phyloP scores from a whole-genome alignment of 2,329 filamentous ascomycete genomes.

The Geosmithia putterillii region DNA sequence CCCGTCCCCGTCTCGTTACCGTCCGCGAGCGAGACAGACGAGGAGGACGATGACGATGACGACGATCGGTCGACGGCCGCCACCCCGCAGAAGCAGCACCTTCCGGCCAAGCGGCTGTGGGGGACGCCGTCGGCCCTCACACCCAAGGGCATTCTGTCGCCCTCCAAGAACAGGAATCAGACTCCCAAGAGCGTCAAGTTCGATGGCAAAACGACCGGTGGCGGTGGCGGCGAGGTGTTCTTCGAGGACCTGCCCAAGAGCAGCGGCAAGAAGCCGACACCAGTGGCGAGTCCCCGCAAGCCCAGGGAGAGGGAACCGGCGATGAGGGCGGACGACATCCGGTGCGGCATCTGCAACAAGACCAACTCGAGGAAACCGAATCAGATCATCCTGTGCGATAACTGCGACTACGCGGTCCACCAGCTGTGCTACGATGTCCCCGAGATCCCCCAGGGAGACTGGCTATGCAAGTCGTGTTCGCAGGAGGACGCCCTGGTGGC shows the following conservation, averaged over 20 bases:
- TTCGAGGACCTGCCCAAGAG: conserved; percentile 38
- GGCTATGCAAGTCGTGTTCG: conserved; percentile 47
- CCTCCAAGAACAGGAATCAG: conserved; percentile 31
- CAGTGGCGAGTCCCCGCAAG: conserved; percentile 9
- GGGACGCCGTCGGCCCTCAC: conserved; percentile 7
- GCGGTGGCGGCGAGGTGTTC: conserved; percentile 30
- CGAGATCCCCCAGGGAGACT: conserved; percentile 48
- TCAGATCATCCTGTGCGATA: conserved; percentile 52
- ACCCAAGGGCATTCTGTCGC: conserved; percentile 46
- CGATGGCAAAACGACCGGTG: conserved; percentile 11
- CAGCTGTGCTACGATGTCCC: conserved; percentile 47
- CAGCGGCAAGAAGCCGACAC: conserved; percentile 2
- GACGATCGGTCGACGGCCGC: not conserved
- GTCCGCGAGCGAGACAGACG: not conserved
- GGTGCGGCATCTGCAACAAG: conserved; percentile 44
- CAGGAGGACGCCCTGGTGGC: conserved; percentile 28
- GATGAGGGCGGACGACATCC: conserved; percentile 33
- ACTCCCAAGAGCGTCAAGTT: conserved; percentile 45
- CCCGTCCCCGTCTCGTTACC: not conserved
- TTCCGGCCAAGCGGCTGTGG: conserved; percentile 5
- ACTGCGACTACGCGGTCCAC: conserved; percentile 50
- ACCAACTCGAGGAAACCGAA: conserved; percentile 46
- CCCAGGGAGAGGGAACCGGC: conserved; percentile 18
- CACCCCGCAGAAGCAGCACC: conserved; percentile 3
- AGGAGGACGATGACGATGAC: conserved; percentile 1